Evolutionary conservation across 176 grass and related monocot genomes (phyloP).

Genomic region (Zoysia pacifica): DNA sequence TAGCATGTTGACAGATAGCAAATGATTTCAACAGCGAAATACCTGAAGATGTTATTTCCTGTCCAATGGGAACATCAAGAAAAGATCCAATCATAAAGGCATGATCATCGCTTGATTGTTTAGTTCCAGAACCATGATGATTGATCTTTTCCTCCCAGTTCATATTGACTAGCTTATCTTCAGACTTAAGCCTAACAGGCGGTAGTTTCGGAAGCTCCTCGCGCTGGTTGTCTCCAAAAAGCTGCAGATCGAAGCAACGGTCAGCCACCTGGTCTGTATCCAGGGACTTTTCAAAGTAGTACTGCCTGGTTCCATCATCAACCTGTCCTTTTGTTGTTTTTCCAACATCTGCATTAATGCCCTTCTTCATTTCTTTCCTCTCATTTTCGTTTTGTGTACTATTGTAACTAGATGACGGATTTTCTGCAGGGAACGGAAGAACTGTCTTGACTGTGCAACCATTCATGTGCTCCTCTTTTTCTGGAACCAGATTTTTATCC

Average conservation of each 20-base stretch:
- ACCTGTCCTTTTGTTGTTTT: slow-evolving; percentile 53
- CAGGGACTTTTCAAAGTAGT: slow-evolving; percentile 47
- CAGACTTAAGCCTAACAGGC: slow-evolving; percentile 88
- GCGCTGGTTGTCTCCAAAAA: slow-evolving; percentile 57
- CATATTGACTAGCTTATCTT: slow-evolving; percentile 88
- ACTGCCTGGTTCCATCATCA: slow-evolving; percentile 52
- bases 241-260: slow-evolving; percentile 64
- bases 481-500: slow-evolving; percentile 55
- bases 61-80: slow-evolving; percentile 92
- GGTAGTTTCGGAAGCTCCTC: slow-evolving; percentile 80
- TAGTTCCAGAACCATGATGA: slow-evolving; percentile 60
- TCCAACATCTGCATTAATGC: slow-evolving; percentile 37
- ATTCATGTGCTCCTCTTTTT: slow-evolving; percentile 71
- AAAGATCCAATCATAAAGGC: slow-evolving; percentile 90
- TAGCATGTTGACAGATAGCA: slow-evolving; percentile 19
- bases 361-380: slow-evolving; percentile 61
- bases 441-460: slow-evolving; percentile 81
- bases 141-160: slow-evolving; percentile 79
- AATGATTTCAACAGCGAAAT: slow-evolving; percentile 28
- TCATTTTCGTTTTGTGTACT: slow-evolving; percentile 42
- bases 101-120: slow-evolving; percentile 60
- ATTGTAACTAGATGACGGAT: slow-evolving; percentile 59
- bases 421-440: slow-evolving; percentile 67
- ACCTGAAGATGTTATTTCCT: slow-evolving; percentile 92
- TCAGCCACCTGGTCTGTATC: slow-evolving; percentile 44